Conservation (phyloP, 148 eudicot genomes). For the Rhododendron ovatum region DNA sequence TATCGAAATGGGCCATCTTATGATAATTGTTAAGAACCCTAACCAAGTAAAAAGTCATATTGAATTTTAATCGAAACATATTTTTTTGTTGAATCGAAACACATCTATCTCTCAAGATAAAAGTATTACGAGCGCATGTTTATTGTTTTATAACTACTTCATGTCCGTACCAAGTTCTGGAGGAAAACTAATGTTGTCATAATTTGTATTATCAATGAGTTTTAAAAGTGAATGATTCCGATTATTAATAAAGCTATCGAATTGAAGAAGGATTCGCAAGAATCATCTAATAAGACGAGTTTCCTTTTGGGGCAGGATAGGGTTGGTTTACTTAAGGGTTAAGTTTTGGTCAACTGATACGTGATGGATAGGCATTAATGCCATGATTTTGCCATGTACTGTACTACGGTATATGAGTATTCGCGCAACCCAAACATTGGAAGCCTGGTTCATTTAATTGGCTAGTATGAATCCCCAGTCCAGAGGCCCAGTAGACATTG, state of each 20-base stretch:
- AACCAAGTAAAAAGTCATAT: background rate
- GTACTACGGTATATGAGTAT: no score
- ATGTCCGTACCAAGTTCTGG: background rate
- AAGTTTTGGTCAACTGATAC: background rate
- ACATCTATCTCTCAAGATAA: background rate
- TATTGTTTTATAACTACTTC: background rate
- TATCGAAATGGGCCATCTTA: background rate
- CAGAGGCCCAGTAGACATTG: background rate
- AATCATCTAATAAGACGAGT: background rate
- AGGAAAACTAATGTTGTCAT: background rate
- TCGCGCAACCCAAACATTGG: background rate
- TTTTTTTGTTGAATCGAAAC: background rate
- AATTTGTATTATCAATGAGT: background rate
- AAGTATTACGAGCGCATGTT: background rate
- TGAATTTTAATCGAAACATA: background rate
- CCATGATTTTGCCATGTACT: no score
- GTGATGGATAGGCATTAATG: no score
- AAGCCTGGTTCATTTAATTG: background rate
- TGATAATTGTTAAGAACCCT: background rate
- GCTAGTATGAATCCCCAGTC: background rate
- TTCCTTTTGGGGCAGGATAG: background rate
- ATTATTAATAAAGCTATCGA: background rate
- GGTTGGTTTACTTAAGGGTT: background rate
- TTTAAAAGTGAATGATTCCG: background rate
- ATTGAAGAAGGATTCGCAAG: background rate